Base-by-base conservation (phyloP, 441 rosid species). In the Capsella rubella region DNA sequence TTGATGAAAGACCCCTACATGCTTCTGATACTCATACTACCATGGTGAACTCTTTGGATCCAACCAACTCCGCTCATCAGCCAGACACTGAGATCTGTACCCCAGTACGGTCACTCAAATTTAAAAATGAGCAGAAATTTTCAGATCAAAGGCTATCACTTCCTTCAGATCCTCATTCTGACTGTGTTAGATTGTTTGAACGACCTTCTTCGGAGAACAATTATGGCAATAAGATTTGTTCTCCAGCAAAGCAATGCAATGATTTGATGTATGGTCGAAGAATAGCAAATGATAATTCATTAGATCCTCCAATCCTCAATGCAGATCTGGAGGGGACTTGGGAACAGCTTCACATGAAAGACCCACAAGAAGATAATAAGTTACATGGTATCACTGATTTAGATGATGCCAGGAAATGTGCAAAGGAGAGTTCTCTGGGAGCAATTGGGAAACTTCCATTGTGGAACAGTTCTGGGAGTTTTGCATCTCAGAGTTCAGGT, bases 401-500 rank as follows among this genome's bases (percentile, higher is more conserved):
- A 78, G 83, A 81, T 58, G 64, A 79, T 63, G 85, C 82, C 72
- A 85, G 74, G 71, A 86, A 73, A 73, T 74, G 80, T 77, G 94
- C 81, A 43, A 84, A 75, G 72, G 97, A 85, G 75, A 85, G 45
- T 71, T 84, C 92, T 12, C 67, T 81, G 25, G 97, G 81, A 69
- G 78, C 90, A 16, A 60, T 72, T 58, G 97, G 96, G 90, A 92
- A 90, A 73, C 87, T 89, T 76, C 84, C 87, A 14, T 84, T 84
- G 78, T 92, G 99, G 97, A 80, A 87, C 25, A 85, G 90, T 49
- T 84, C 97, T 39, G 97, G 93, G 71, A 89, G 95, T 81, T 82
- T 93, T 83, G 86, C 95, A 47, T 93, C 98, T 46, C 87, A 95
- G 59, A 96, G 93, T 66, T 92, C 96, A n/a, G 91, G 98, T 79